A percentile compares a stretch with the other conserved stretches of the same genome.
phyloP scores from a whole-genome alignment of 225 moss, liverwort and hornwort species.

The Physcomitrellopsis africana region DNA sequence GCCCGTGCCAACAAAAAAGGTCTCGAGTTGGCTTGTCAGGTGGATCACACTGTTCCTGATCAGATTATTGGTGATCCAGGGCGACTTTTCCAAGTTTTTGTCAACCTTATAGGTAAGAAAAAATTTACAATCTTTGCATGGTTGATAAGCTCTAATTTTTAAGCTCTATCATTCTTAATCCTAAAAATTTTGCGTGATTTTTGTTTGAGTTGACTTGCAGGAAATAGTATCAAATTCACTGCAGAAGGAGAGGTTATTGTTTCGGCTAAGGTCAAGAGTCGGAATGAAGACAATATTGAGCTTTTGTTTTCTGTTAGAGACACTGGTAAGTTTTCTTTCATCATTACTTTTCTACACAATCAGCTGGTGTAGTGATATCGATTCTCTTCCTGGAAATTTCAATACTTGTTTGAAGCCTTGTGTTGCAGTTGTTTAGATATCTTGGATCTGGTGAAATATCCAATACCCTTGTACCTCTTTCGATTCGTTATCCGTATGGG shows the following conservation, averaged over 20 bases:
- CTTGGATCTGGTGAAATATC: too few species aligned
- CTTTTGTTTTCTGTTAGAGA: slow-evolving; percentile 53
- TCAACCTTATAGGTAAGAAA: slow-evolving; percentile 48
- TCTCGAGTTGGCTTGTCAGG: slow-evolving; percentile 52
- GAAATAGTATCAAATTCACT: slow-evolving; percentile 56
- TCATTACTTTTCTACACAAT: not conserved
- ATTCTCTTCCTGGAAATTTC: not conserved
- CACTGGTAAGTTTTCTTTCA: slow-evolving; percentile 36
- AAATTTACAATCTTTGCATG: not conserved
- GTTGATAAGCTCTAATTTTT: not conserved
- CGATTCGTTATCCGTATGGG: too few species aligned
- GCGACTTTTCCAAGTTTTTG: slow-evolving; percentile 55
- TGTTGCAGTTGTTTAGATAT: not conserved
- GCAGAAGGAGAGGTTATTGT: slow-evolving; percentile 56
- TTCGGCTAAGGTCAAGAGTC: slow-evolving; percentile 39
- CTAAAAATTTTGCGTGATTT: too few species aligned
- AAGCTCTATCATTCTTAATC: too few species aligned
- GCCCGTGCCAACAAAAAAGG: slow-evolving; percentile 56
- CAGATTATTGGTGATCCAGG: slow-evolving; percentile 59
- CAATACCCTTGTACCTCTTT: too few species aligned
- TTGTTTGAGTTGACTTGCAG: slow-evolving; percentile 24
- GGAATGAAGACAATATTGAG: slow-evolving; percentile 38
- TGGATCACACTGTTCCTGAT: slow-evolving; percentile 47
- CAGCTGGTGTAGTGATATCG: not conserved
- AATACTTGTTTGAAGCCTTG: not conserved